Evolutionary conservation across 2,329 filamentous ascomycete genomes (phyloP).

Genomic region (Achaetomium macrosporum): DNA sequence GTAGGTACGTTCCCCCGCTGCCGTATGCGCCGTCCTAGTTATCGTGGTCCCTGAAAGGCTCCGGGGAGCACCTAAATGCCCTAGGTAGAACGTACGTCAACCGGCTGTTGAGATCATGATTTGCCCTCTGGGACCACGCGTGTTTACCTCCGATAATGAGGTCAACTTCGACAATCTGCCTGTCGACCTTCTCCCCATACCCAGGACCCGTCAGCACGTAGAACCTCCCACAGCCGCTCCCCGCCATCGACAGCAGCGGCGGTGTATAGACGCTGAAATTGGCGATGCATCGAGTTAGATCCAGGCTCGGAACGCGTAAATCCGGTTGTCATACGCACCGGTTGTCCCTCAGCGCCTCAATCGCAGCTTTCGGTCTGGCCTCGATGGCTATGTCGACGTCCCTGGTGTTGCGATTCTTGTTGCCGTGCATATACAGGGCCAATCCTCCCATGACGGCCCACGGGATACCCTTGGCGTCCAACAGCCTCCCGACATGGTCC

Average conservation of each 20-base stretch:
- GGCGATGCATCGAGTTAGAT: too few species aligned
- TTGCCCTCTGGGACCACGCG: too few species aligned
- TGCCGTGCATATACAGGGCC: neutral
- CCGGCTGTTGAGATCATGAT: too few species aligned
- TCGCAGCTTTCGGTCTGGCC: neutral
- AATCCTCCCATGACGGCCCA: constrained; percentile 1
- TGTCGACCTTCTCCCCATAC: neutral
- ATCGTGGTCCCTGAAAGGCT: neutral
- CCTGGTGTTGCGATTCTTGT: neutral
- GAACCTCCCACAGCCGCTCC: neutral
- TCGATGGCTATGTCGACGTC: neutral
- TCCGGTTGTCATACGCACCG: neutral
- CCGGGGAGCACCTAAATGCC: neutral
- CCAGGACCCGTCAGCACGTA: neutral
- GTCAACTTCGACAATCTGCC: neutral
- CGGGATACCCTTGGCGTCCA: neutral
- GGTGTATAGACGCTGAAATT: neutral
- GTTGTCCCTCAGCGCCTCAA: neutral
- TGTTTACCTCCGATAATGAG: neutral
- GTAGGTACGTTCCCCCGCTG: neutral
- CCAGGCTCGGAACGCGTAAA: too few species aligned
- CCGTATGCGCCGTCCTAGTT: neutral
- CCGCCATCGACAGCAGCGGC: neutral
- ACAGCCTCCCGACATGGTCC: neutral
- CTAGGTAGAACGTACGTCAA: neutral